Base-by-base conservation (phyloP, 2,329 filamentous ascomycete genomes). In the Penicillium griseofulvum region DNA sequence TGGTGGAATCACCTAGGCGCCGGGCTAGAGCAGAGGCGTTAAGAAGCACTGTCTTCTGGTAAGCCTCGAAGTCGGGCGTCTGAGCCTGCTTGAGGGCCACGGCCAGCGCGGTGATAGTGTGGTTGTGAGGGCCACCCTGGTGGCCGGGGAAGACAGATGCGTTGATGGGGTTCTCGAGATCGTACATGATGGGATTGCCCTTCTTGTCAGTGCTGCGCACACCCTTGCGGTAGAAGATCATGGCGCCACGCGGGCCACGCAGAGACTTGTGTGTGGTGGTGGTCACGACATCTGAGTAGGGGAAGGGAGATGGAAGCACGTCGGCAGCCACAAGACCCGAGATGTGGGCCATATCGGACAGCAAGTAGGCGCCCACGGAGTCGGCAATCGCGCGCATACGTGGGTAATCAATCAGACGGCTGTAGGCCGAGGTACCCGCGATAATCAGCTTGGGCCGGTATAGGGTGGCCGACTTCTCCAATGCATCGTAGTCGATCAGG, bases 161-260 rank as follows among this genome's bases (percentile, higher is more conserved):
- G 82, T 99, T 99, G 83, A 99, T 99, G 54, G 91, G 90, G 67
- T 87, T 85, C 82, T 99, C 94, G 33, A 99, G 85, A 71, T 99
- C 91, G 75, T 97, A 99, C 68, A 92, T 81, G 49, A 83, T 88
- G 81, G 93, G 85, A 80, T 96, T 93, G 70, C 91, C 91, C 58
- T 89, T 87, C 84, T 97, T 97, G 73, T 97, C 90, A 52, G 88
- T 88, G 70, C 88, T 91, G 71, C 93, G 89, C 59, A 97, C 87
- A 61, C 94, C 94, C 82, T 96, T 97, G 78, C 94, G 90, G 87
- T 92, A 99, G 86, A 99, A 99, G 80, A 99, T 99, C 94, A 99
- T 99, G 74, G 94, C 94, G 71, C 94, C 94, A 75, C 94, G 91
- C 57, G 94, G 94, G 57, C 94, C 94, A 78, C 94, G 91, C 66